Percentiles rank a stretch among this genome's conserved stretches.
Evolutionary conservation across 2,329 filamentous ascomycete genomes (phyloP).

Genomic region (Chaetomium globosum): DNA sequence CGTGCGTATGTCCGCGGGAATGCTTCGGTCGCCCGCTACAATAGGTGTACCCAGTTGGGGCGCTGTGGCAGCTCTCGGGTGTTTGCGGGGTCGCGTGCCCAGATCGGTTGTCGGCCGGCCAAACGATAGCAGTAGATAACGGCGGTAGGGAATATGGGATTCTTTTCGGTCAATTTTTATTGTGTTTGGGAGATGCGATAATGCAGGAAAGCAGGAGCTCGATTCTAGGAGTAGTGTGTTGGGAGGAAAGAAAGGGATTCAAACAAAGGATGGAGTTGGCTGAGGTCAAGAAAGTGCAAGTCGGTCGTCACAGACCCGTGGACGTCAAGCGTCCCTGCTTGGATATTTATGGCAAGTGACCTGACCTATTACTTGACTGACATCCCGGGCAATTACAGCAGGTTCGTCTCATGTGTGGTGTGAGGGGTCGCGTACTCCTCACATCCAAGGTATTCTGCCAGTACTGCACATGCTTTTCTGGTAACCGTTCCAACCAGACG

Average conservation of each 20-base stretch:
- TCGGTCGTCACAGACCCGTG: not conserved
- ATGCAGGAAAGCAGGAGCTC: not conserved
- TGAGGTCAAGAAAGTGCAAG: slow-evolving; percentile 11
- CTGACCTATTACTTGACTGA: not conserved
- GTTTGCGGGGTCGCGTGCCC: slow-evolving; percentile 35
- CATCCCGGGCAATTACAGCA: not conserved
- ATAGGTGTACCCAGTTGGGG: not conserved
- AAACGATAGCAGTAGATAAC: slow-evolving; percentile 21
- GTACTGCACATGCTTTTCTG: not conserved
- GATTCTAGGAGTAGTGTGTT: not conserved
- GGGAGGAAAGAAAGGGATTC: slow-evolving; percentile 10
- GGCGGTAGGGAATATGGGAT: slow-evolving; percentile 16
- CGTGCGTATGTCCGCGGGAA: not conserved
- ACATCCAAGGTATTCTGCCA: not conserved
- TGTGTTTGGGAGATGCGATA: not conserved
- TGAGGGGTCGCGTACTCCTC: slow-evolving; percentile 18
- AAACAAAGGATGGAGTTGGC: slow-evolving; percentile 21
- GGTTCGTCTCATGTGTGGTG: slow-evolving; percentile 17
- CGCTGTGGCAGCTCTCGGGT: slow-evolving; percentile 5
- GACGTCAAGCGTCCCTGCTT: slow-evolving; percentile 5
- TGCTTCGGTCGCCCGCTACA: not conserved
- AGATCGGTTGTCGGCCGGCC: slow-evolving; percentile 16
- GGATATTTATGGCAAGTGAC: slow-evolving; percentile 22
- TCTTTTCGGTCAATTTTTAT: slow-evolving; percentile 8
- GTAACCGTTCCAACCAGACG: not conserved